Percentiles rank a stretch among this genome's conserved stretches.
phyloP scores from a whole-genome alignment of 2,329 filamentous ascomycete genomes.

The Apiospora saccharicola region DNA sequence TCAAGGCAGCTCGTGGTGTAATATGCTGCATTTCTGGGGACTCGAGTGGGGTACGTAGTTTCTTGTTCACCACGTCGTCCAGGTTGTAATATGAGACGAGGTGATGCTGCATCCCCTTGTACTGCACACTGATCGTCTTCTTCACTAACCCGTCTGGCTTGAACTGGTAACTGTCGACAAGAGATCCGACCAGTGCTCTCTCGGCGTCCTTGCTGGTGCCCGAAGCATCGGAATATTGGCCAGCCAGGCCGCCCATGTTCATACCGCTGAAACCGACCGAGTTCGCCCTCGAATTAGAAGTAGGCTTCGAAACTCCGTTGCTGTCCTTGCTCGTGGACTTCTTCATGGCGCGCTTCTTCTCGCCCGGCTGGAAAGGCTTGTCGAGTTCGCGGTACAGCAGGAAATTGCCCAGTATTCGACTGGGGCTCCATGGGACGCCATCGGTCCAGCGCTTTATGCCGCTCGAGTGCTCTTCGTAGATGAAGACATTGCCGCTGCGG shows the following conservation, averaged over 20 bases:
- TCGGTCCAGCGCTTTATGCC: constrained; percentile 97
- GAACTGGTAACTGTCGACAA: constrained; percentile 91
- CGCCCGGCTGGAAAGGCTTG: constrained; percentile 78
- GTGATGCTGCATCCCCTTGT: constrained; percentile 79
- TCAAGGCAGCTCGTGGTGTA: constrained; percentile 63
- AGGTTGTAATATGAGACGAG: constrained; percentile 89
- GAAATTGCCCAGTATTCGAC: constrained; percentile 84
- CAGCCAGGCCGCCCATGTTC: neutral
- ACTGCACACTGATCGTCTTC: constrained; percentile 87
- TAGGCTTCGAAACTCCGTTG: constrained; percentile 47
- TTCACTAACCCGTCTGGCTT: constrained; percentile 84
- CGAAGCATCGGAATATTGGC: neutral
- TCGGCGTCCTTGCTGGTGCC: constrained; percentile 33
- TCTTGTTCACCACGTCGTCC: constrained; percentile 74
- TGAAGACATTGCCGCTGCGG: constrained; percentile 84
- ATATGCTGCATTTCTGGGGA: constrained; percentile 58
- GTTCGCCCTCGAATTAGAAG: constrained; percentile 37
- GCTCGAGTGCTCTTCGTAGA: constrained; percentile 90
- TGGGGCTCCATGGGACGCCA: constrained; percentile 89
- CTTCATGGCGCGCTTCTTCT: constrained; percentile 86
- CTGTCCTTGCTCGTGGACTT: constrained; percentile 61
- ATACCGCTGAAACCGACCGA: constrained; percentile 29
- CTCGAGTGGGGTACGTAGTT: constrained; percentile 64
- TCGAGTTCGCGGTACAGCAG: constrained; percentile 85
- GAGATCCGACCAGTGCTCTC: constrained; percentile 72